Evolutionary conservation across 768 basidiomycete genomes (phyloP).

Genomic region (Nevesoporus exiguus): DNA sequence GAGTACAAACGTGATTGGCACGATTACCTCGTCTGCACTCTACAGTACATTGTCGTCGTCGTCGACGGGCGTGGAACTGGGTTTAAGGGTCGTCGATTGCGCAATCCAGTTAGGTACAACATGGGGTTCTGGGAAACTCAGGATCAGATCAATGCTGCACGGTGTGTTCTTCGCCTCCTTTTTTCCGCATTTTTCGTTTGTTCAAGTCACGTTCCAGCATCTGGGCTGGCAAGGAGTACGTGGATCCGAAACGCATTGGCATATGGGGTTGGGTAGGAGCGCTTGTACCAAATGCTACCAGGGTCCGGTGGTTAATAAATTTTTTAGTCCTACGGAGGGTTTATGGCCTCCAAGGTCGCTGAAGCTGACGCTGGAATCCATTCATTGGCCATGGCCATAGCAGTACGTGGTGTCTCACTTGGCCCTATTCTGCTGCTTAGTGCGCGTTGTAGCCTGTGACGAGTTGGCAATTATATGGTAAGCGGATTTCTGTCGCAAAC

Average conservation of each 20-base stretch:
- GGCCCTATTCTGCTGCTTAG: constrained; percentile 6
- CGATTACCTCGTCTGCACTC: constrained; percentile 74
- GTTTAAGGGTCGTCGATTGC: constrained; percentile 76
- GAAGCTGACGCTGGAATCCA: constrained; percentile 90
- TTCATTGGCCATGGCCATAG: constrained; percentile 86
- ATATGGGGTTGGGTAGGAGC: constrained; percentile 94
- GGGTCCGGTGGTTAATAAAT: not conserved
- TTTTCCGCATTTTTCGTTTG: not conserved
- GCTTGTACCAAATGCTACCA: not conserved
- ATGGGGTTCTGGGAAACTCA: constrained; percentile 85
- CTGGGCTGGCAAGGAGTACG: constrained; percentile 85
- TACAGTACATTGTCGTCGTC: constrained; percentile 81
- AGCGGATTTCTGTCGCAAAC: constrained; percentile 16
- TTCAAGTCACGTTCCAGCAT: constrained; percentile 40
- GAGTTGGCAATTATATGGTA: constrained; percentile 80
- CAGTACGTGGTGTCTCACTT: constrained; percentile 47
- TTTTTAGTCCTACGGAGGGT: constrained; percentile 88
- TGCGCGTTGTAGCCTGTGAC: constrained; percentile 64
- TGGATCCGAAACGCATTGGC: constrained; percentile 85
- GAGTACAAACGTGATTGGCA: constrained; percentile 79
- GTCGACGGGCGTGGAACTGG: constrained; percentile 96
- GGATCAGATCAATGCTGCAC: constrained; percentile 89
- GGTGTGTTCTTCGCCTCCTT: constrained; percentile 41
- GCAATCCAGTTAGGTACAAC: constrained; percentile 86
- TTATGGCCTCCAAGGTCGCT: constrained; percentile 89